Conservation (phyloP, 2,329 filamentous ascomycete genomes). For the Microsporum canis region DNA sequence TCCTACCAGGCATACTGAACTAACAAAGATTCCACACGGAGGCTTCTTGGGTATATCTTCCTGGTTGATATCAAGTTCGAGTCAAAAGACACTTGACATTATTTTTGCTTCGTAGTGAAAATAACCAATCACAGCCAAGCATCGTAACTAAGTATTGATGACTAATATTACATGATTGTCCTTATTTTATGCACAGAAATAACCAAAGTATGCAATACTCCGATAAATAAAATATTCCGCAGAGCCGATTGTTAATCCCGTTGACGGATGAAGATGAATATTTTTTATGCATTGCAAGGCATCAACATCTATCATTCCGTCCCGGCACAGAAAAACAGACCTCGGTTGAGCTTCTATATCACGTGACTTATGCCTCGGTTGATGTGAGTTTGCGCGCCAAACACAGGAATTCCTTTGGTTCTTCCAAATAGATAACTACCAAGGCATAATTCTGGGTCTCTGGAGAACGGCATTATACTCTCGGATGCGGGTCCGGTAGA, state of each 20-base stretch:
- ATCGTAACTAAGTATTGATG: background rate
- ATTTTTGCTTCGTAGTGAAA: background rate
- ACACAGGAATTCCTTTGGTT: background rate
- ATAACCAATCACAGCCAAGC: background rate
- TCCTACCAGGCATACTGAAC: slow-evolving; percentile 37
- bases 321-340: background rate
- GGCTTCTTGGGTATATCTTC: background rate
- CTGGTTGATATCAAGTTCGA: background rate
- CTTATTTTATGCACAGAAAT: too few relatives aligned
- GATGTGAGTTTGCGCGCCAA: too few relatives aligned
- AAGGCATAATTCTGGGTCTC: background rate
- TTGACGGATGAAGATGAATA: background rate
- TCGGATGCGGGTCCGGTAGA: background rate
- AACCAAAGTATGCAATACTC: background rate
- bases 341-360: background rate
- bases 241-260: background rate
- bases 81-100: background rate
- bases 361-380: background rate
- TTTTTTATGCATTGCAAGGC: background rate
- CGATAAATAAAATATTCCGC: background rate
- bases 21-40: background rate
- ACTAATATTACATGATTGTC: background rate
- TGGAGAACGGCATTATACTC: slow-evolving; percentile 10
- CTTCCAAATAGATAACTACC: background rate
- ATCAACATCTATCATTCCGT: background rate